Evolutionary conservation across 345 rosid genomes (phyloP).

Genomic region (Moringa oleifera): DNA sequence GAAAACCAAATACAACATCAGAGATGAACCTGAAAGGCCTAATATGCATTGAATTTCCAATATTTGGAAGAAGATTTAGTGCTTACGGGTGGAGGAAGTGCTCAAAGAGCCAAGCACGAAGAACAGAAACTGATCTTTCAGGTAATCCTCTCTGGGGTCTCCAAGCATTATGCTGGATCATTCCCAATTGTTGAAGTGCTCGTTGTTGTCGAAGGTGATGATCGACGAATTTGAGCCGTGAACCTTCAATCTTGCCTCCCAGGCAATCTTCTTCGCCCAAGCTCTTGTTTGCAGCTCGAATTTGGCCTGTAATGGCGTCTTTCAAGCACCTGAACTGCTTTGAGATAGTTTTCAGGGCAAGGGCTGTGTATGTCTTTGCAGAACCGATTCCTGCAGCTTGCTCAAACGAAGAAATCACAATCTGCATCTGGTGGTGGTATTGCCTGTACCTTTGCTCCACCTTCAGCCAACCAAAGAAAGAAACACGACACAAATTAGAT

Average conservation of each 20-base stretch:
- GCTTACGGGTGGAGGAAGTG: slow-evolving; percentile 98
- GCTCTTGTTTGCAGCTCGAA: slow-evolving; percentile 75
- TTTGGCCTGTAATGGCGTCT: slow-evolving; percentile 86
- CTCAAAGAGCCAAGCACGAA: slow-evolving; percentile 98
- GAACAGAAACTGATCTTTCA: slow-evolving; percentile 88
- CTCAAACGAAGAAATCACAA: slow-evolving; percentile 79
- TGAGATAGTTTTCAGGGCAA: slow-evolving; percentile 87
- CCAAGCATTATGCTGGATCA: slow-evolving; percentile 99
- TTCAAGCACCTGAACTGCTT: slow-evolving; percentile 91
- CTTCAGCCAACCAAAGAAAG: slow-evolving; percentile 21
- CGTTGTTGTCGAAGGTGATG: slow-evolving; percentile 91
- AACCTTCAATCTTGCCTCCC: slow-evolving; percentile 73
- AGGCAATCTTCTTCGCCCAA: slow-evolving; percentile 79
- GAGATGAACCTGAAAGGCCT: neutral
- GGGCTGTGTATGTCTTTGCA: slow-evolving; percentile 82
- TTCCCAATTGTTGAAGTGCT: slow-evolving; percentile 91
- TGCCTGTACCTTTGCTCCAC: slow-evolving; percentile 98
- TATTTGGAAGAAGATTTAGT: neutral
- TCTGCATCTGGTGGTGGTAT: slow-evolving; percentile 93
- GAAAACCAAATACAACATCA: slow-evolving; percentile 6
- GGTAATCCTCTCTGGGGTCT: slow-evolving; percentile 99
- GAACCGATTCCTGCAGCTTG: slow-evolving; percentile 87
- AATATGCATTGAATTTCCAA: neutral
- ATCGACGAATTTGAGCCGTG: slow-evolving; percentile 89
- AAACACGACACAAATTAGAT: too few species aligned